Conservation (phyloP, 768 basidiomycete genomes). For the Infundibulicybe gibba region DNA sequence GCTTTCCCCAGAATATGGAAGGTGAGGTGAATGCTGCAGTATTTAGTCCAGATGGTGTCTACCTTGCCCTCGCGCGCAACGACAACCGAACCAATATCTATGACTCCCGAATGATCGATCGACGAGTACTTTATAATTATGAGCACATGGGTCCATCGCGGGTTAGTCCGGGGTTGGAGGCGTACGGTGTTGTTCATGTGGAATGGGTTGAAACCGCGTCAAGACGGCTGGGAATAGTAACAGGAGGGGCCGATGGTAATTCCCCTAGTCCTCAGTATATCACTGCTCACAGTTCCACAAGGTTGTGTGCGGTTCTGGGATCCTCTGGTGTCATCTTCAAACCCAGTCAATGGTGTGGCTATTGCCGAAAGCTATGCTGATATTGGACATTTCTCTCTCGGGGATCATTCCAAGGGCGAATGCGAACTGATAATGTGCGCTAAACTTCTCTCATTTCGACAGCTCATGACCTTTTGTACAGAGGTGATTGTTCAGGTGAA, state of each 20-base stretch:
- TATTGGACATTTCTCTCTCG: slow-evolving; percentile 55
- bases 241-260: slow-evolving; percentile 63
- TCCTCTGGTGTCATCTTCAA: slow-evolving; percentile 34
- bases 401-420: slow-evolving; percentile 49
- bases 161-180: slow-evolving; percentile 21
- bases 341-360: slow-evolving; percentile 39
- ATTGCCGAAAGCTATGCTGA: slow-evolving; percentile 55
- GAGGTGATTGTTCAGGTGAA: too few species aligned
- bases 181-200: slow-evolving; percentile 49
- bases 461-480: too few species aligned
- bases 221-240: slow-evolving; percentile 43
- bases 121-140: slow-evolving; percentile 44
- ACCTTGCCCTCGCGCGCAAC: slow-evolving; percentile 55
- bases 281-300: slow-evolving; percentile 18
- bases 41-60: slow-evolving; percentile 60
- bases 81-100: slow-evolving; percentile 63
- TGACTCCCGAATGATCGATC: slow-evolving; percentile 50
- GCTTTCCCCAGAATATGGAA: slow-evolving; percentile 24
- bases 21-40: slow-evolving; percentile 45
- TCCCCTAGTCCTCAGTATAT: background rate
- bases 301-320: slow-evolving; percentile 76
- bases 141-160: slow-evolving; percentile 35
- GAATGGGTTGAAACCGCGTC: slow-evolving; percentile 47
- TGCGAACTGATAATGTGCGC: slow-evolving; percentile 59
- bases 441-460: too few species aligned